A percentile compares a stretch with the other conserved stretches of the same genome.
Evolutionary conservation across 257 asterid species (phyloP).

Genomic region (Paraleonurus japonicus): DNA sequence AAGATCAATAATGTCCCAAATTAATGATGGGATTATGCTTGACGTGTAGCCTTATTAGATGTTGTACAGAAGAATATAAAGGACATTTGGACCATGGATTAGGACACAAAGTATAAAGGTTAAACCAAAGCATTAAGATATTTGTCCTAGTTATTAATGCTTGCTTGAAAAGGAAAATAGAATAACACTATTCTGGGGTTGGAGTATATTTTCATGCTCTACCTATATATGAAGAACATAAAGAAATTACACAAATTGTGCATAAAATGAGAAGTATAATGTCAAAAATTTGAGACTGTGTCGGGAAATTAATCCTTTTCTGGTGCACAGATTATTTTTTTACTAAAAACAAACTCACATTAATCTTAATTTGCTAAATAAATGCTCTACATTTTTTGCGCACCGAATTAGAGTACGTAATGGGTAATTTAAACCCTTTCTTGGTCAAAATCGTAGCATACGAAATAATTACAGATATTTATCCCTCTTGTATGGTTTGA

Average conservation of each 20-base stretch:
- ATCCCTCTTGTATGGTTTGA: too few species aligned
- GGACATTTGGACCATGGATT: neutral
- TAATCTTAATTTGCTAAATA: too few species aligned
- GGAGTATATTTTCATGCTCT: neutral
- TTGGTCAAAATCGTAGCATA: too few species aligned
- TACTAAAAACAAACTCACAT: too few species aligned
- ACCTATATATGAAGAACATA: neutral
- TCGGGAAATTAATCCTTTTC: neutral
- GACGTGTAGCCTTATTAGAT: conserved; percentile 28
- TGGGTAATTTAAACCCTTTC: too few species aligned
- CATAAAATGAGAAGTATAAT: neutral
- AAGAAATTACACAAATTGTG: neutral
- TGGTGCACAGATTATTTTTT: too few species aligned
- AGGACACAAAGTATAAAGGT: conserved; percentile 22
- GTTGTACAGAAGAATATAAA: conserved; percentile 14
- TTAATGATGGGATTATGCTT: conserved; percentile 36
- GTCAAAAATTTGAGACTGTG: neutral
- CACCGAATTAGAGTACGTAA: too few species aligned
- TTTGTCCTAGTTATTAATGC: conserved; percentile 12
- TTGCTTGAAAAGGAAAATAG: conserved; percentile 17
- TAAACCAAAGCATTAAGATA: neutral
- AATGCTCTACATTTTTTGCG: too few species aligned
- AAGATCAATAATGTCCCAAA: conserved; percentile 37
- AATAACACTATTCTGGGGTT: neutral
- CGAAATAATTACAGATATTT: too few species aligned